Evolutionary conservation across 2,329 filamentous ascomycete species (phyloP).

Genomic region (Diaporthe ilicicola): DNA sequence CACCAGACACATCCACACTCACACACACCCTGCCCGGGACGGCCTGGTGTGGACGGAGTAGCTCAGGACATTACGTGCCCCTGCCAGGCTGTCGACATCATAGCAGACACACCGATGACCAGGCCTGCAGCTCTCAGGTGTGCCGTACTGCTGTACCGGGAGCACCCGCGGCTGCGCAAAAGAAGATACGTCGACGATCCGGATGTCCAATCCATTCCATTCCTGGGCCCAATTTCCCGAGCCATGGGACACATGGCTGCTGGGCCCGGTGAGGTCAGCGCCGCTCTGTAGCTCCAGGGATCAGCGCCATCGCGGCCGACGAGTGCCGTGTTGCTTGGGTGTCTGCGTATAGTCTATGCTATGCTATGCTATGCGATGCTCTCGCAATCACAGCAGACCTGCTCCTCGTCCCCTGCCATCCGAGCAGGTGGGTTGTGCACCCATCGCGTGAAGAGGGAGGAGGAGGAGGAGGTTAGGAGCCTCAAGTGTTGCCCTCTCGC

Average conservation of each 20-base stretch:
- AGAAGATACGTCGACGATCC: conserved; percentile 27
- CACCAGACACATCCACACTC: background rate
- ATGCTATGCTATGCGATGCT: background rate
- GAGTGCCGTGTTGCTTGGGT: conserved; percentile 11
- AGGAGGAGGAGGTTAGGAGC: background rate
- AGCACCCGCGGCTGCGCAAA: conserved; percentile 23
- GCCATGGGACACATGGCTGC: conserved; percentile 27
- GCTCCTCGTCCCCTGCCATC: background rate
- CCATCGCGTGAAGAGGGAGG: background rate
- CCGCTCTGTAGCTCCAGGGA: conserved; percentile 23
- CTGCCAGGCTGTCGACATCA: conserved; percentile 8
- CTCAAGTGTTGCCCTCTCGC: background rate
- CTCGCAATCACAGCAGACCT: conserved; percentile 18
- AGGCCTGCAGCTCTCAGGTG: conserved; percentile 12
- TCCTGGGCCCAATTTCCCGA: conserved; percentile 18
- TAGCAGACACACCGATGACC: background rate
- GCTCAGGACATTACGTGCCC: conserved; percentile 13
- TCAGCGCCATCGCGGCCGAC: conserved; percentile 26
- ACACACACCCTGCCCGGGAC: conserved; percentile 10
- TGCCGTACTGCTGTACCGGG: background rate
- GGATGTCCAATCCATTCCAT: conserved; percentile 31
- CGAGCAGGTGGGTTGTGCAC: background rate
- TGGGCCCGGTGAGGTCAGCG: conserved; percentile 26
- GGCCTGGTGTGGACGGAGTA: conserved; percentile 9
- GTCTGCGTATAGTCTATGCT: conserved; percentile 7